These are phyloP conservation scores for Nakataea oryzae DNA, from an alignment of 2,329 filamentous ascomycete species.

Conservation along the genomic window DNA sequence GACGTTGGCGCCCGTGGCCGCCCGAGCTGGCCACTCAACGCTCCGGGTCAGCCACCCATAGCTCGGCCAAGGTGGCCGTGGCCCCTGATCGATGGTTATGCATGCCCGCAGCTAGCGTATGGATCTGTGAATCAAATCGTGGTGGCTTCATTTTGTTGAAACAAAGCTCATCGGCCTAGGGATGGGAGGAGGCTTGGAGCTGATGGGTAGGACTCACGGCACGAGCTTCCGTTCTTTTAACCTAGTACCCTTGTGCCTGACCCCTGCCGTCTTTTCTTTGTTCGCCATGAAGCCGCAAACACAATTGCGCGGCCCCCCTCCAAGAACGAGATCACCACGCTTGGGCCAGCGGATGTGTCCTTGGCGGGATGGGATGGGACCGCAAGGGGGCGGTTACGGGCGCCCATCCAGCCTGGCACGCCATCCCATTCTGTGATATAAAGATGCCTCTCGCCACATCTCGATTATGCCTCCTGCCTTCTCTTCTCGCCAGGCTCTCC, in stretches of 20 bases:
- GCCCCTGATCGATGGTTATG: background rate
- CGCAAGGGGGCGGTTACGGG: too few relatives aligned
- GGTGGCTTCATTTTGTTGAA: conserved; percentile 1
- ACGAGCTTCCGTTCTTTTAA: background rate
- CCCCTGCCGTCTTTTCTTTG: background rate
- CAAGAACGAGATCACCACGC: background rate
- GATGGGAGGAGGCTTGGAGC: background rate
- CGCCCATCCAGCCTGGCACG: background rate
- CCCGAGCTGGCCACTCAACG: background rate
- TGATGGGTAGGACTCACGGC: background rate
- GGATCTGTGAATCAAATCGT: background rate
- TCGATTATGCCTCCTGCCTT: background rate
- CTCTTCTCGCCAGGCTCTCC: background rate
- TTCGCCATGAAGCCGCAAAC: background rate
- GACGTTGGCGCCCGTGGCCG: background rate
- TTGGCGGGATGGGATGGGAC: too few relatives aligned
- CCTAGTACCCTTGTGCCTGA: background rate
- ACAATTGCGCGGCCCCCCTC: background rate
- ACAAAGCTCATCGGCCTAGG: background rate
- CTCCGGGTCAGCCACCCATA: background rate
- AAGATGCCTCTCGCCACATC: background rate
- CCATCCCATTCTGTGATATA: background rate
- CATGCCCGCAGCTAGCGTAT: too few relatives aligned
- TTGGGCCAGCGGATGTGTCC: background rate
- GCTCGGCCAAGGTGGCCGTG: background rate